These are phyloP conservation scores for Pisolithus orientalis DNA, from an alignment of 768 basidiomycete species.

Conservation along the genomic window DNA sequence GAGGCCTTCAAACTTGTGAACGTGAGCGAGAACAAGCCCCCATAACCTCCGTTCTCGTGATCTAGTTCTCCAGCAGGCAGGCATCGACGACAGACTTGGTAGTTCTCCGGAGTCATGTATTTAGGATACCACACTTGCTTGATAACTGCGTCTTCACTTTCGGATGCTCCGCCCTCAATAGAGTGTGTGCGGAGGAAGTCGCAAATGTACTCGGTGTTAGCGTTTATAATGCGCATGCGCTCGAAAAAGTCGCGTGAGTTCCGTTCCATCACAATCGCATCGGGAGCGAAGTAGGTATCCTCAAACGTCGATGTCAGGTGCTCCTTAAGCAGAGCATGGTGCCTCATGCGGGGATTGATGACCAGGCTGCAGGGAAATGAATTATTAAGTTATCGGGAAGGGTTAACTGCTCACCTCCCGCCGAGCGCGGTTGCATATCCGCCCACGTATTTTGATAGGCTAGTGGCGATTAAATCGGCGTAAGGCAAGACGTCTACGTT, in stretches of 20 bases:
- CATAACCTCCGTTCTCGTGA: conserved; percentile 46
- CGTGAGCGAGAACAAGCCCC: conserved; percentile 81
- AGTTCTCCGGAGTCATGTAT: conserved; percentile 66
- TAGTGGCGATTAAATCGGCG: conserved; percentile 86
- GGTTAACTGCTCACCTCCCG: conserved; percentile 60
- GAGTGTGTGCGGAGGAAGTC: conserved; percentile 66
- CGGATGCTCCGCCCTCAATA: conserved; percentile 28
- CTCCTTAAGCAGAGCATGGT: conserved; percentile 62
- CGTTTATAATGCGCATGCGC: conserved; percentile 72
- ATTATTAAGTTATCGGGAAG: not conserved
- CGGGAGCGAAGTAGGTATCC: conserved; percentile 84
- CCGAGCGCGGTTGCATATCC: conserved; percentile 97
- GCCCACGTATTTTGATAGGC: conserved; percentile 90
- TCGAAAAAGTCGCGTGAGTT: conserved; percentile 90
- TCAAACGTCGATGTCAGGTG: conserved; percentile 59
- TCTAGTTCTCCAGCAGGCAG: not conserved
- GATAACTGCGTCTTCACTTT: conserved; percentile 40
- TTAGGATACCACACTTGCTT: conserved; percentile 90
- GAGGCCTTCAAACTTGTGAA: conserved; percentile 69
- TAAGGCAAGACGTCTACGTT: conserved; percentile 87
- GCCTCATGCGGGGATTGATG: conserved; percentile 70
- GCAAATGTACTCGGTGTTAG: conserved; percentile 77
- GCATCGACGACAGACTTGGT: conserved; percentile 58
- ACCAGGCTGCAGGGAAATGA: conserved; percentile 52
- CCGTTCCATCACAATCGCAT: conserved; percentile 94